These are phyloP conservation scores for Nepenthes mirabilis DNA, from an alignment of 148 eudicot species.

Conservation along the genomic window DNA sequence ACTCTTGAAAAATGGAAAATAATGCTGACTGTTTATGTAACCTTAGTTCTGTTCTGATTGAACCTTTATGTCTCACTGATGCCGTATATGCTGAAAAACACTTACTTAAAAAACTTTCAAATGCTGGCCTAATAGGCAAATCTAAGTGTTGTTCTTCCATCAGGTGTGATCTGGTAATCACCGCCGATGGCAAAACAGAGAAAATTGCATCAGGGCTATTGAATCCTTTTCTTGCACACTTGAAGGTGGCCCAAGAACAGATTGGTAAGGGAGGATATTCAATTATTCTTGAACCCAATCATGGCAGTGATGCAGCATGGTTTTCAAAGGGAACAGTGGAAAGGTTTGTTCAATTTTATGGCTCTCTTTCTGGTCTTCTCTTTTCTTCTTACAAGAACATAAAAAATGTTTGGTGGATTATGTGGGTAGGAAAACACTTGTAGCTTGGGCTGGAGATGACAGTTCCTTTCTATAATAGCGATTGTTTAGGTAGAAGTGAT, in stretches of 20 bases:
- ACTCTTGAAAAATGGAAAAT: too few species aligned
- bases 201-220: constrained; percentile 90
- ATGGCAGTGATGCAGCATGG: constrained; percentile 50
- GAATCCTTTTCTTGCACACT: constrained; percentile 80
- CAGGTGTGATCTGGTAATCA: constrained; percentile 82
- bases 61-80: neutral
- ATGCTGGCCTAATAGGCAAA: neutral
- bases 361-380: constrained; percentile 1
- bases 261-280: constrained; percentile 96
- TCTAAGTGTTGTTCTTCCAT: constrained; percentile 11
- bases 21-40: too few species aligned
- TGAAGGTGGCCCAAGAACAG: constrained; percentile 91
- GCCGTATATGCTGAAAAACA: neutral
- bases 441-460: too few species aligned
- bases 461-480: too few species aligned
- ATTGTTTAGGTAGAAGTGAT: too few species aligned
- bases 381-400: neutral
- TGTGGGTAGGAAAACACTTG: too few species aligned
- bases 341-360: constrained; percentile 36
- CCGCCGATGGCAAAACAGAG: constrained; percentile 74
- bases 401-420: too few species aligned
- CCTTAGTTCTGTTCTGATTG: neutral
- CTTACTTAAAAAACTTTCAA: neutral
- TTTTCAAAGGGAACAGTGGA: constrained; percentile 91
- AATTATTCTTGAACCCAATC: constrained; percentile 60